Evolutionary conservation across 768 basidiomycete genomes (phyloP).

Genomic region (Leccinum olivaceopallidum): DNA sequence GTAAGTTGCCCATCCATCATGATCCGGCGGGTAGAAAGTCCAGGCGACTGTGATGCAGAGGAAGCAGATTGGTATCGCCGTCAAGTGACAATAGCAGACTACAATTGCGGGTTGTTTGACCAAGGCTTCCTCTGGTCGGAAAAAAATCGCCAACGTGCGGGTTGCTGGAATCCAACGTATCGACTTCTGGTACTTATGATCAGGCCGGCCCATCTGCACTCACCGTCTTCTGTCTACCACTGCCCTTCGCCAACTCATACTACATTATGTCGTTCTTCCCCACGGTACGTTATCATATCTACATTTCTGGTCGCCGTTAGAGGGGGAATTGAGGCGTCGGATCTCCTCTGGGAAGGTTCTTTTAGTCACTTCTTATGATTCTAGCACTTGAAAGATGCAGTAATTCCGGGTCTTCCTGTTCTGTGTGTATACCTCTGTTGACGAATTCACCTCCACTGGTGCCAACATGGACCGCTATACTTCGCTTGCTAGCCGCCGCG

Average conservation of each 20-base stretch:
- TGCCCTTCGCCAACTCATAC: neutral
- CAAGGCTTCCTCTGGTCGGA: too few relatives aligned
- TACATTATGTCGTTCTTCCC: neutral
- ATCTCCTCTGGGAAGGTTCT: neutral
- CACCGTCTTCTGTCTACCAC: too few relatives aligned
- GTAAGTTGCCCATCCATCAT: too few relatives aligned
- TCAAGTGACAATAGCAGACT: too few relatives aligned
- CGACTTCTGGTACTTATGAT: too few relatives aligned
- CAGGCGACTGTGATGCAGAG: too few relatives aligned
- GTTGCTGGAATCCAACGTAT: too few relatives aligned
- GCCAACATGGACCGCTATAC: neutral
- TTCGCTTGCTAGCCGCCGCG: neutral
- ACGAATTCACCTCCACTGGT: neutral
- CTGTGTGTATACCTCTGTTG: neutral
- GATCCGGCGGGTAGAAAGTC: too few relatives aligned
- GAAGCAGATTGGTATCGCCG: too few relatives aligned
- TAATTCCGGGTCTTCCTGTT: neutral
- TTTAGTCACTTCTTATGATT: neutral
- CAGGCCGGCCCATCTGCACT: too few relatives aligned
- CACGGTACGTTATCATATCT: neutral
- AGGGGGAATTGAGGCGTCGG: slow-evolving; percentile 2
- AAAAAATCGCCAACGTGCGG: too few relatives aligned
- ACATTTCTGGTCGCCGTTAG: slow-evolving; percentile 3
- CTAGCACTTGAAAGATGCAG: neutral
- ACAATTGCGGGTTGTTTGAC: too few relatives aligned